Percentiles rank a stretch among this genome's conserved stretches.
phyloP scores from a whole-genome alignment of 164 flowering plant species.

The Euptelea pleiosperma region DNA sequence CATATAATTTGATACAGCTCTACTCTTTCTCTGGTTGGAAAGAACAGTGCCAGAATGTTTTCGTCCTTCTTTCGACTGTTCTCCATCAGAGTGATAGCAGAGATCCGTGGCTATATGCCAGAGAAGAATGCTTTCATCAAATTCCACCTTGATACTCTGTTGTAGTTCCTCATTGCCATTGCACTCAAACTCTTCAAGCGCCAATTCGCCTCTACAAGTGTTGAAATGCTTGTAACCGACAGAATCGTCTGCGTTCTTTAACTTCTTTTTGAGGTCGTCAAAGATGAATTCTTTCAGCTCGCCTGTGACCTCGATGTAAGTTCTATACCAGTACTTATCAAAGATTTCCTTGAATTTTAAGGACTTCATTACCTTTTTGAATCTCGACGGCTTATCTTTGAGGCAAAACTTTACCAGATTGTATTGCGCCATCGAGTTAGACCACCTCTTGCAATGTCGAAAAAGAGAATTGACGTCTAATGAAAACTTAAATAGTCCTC shows the following conservation, averaged over 20 bases:
- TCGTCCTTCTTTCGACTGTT: neutral
- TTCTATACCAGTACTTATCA: neutral
- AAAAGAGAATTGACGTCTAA: too few relatives aligned
- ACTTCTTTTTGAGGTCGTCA: neutral
- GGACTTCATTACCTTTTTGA: neutral
- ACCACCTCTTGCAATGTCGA: conserved; percentile 18
- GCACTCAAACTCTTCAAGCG: neutral
- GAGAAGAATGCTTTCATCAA: too few relatives aligned
- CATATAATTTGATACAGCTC: conserved; percentile 19
- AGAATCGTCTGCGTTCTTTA: neutral
- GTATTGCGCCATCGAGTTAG: conserved; percentile 17
- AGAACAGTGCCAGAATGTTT: neutral
- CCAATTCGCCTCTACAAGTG: neutral
- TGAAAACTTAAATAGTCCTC: neutral
- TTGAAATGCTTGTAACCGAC: neutral
- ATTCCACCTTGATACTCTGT: neutral
- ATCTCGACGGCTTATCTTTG: neutral
- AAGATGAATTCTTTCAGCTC: conserved; percentile 10
- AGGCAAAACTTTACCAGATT: conserved; percentile 8
- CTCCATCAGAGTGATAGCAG: conserved; percentile 12
- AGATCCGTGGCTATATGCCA: conserved; percentile 38
- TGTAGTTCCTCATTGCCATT: neutral
- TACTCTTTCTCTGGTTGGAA: conserved; percentile 13
- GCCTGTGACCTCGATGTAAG: neutral
- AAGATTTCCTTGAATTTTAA: neutral